Conservation (phyloP, 441 rosid genomes). For the Lepidium campestre region DNA sequence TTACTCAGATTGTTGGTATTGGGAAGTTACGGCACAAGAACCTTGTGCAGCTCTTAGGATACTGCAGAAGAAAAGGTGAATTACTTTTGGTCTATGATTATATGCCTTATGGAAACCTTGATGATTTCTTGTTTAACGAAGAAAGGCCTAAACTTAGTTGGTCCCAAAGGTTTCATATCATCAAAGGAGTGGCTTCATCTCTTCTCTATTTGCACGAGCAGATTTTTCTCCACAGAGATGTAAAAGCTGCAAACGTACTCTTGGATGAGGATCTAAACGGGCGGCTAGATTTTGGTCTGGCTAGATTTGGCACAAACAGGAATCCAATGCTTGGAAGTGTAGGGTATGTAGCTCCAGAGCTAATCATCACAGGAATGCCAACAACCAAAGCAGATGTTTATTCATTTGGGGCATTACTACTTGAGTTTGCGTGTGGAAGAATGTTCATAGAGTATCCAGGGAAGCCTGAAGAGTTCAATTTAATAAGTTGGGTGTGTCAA, state of each 20-base stretch:
- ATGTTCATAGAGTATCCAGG: slow-evolving; percentile 44
- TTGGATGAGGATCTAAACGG: slow-evolving; percentile 52
- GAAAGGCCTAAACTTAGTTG: slow-evolving; percentile 33
- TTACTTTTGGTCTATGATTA: slow-evolving; percentile 56
- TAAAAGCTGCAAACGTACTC: slow-evolving; percentile 55
- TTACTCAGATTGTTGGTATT: slow-evolving; percentile 51
- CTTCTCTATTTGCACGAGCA: slow-evolving; percentile 64
- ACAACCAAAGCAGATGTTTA: slow-evolving; percentile 48
- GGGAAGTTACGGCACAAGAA: slow-evolving; percentile 54
- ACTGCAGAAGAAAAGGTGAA: slow-evolving; percentile 54
- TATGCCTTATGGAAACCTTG: slow-evolving; percentile 59
- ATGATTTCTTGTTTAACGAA: slow-evolving; percentile 31
- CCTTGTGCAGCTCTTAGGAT: slow-evolving; percentile 55
- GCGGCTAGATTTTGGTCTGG: slow-evolving; percentile 58
- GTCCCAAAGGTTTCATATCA: slow-evolving; percentile 44
- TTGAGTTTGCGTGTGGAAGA: slow-evolving; percentile 45
- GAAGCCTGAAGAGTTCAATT: slow-evolving; percentile 32
- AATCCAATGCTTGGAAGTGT: slow-evolving; percentile 53
- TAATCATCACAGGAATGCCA: slow-evolving; percentile 45
- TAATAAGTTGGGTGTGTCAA: slow-evolving; percentile 49
- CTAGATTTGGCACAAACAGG: slow-evolving; percentile 46
- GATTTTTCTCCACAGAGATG: slow-evolving; percentile 55
- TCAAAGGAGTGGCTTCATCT: slow-evolving; percentile 48
- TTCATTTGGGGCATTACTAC: slow-evolving; percentile 67
- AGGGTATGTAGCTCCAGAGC: slow-evolving; percentile 65